Evolutionary conservation across 2,329 filamentous ascomycete genomes (phyloP).

Genomic region (Neonectria faginata): DNA sequence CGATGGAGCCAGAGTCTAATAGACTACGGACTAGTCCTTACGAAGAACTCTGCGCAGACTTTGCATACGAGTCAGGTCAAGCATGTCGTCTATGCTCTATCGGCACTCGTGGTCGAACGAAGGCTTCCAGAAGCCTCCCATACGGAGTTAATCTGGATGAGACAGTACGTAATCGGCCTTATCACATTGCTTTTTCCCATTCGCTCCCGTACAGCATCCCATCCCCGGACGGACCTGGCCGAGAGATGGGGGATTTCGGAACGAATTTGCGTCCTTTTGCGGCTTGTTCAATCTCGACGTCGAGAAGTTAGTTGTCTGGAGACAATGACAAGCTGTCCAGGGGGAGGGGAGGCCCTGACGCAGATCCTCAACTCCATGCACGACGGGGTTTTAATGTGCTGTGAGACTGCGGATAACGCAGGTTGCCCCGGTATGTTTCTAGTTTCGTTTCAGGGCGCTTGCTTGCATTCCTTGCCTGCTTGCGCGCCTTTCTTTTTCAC

Average conservation of each 20-base stretch:
- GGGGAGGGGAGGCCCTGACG: slow-evolving; percentile 21
- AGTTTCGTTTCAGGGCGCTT: slow-evolving; percentile 37
- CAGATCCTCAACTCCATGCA: slow-evolving; percentile 27
- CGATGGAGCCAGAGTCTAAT: slow-evolving; percentile 12
- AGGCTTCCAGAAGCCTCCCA: slow-evolving; percentile 37
- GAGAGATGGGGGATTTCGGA: neutral
- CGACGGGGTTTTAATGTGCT: neutral
- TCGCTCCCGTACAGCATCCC: slow-evolving; percentile 11
- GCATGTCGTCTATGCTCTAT: neutral
- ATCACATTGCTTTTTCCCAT: slow-evolving; percentile 6
- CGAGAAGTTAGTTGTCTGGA: neutral
- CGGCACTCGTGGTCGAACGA: slow-evolving; percentile 23
- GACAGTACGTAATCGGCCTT: slow-evolving; percentile 20
- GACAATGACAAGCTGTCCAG: slow-evolving; percentile 2
- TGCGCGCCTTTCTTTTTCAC: slow-evolving; percentile 39
- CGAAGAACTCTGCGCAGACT: slow-evolving; percentile 20
- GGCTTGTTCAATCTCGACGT: neutral
- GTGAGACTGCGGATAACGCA: neutral
- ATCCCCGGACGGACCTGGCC: slow-evolving; percentile 8
- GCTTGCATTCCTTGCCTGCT: slow-evolving; percentile 27
- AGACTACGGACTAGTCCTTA: neutral
- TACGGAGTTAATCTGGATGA: slow-evolving; percentile 26
- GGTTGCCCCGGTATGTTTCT: slow-evolving; percentile 29
- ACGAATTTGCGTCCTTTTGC: slow-evolving; percentile 2
- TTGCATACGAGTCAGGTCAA: neutral